Conservation (phyloP, 2,329 filamentous ascomycete genomes). For the Penicillium sp. region DNA sequence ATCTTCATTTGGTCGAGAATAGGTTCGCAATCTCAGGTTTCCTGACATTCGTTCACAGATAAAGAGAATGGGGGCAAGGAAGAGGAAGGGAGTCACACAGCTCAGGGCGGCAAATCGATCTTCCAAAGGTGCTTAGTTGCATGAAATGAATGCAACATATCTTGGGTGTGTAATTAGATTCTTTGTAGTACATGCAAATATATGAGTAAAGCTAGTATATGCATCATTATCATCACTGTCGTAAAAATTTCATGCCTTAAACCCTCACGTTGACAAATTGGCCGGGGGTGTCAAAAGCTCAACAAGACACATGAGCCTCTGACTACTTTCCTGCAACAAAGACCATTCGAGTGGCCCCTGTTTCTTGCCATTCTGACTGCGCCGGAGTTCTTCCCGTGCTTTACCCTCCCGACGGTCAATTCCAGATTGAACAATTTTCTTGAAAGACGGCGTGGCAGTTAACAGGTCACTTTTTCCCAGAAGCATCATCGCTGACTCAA, state of each 20-base stretch:
- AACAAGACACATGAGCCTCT: slow-evolving; percentile 40
- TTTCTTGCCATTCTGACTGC: slow-evolving; percentile 41
- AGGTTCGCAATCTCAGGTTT: no score
- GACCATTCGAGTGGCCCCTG: slow-evolving; percentile 37
- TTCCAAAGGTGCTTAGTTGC: no score
- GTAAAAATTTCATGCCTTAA: slow-evolving; percentile 6
- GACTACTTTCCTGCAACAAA: slow-evolving; percentile 44
- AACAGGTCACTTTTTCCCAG: slow-evolving; percentile 41
- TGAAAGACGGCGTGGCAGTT: slow-evolving; percentile 39
- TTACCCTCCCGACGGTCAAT: slow-evolving; percentile 53
- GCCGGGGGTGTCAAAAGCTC: slow-evolving; percentile 25
- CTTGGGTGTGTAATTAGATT: not conserved
- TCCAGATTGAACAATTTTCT: slow-evolving; percentile 52
- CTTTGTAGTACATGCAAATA: not conserved
- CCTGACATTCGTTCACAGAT: no score
- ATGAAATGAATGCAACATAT: not conserved
- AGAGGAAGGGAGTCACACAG: no score
- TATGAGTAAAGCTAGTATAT: not conserved
- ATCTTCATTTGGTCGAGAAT: no score
- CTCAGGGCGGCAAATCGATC: no score
- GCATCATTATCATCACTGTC: slow-evolving; percentile 8
- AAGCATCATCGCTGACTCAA: slow-evolving; percentile 65
- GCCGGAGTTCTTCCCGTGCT: slow-evolving; percentile 47
- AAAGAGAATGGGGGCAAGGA: no score
- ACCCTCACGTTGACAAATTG: not conserved